Percentiles rank a stretch among this genome's conserved stretches.
phyloP scores from a whole-genome alignment of 2,329 filamentous ascomycete species.

The Fusarium sacchari region DNA sequence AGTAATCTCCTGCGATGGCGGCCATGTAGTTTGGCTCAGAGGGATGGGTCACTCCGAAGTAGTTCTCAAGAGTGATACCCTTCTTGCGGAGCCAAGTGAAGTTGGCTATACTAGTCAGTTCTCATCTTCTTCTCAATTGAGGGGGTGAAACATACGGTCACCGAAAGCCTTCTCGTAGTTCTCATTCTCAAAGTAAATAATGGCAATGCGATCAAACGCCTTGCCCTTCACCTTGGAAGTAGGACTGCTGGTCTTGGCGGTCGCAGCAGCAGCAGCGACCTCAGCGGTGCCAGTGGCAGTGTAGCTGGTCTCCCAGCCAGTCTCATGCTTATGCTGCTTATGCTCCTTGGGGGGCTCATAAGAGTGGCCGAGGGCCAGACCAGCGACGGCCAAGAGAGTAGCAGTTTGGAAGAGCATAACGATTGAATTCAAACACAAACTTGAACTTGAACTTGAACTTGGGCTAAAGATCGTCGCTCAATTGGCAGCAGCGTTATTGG shows the following conservation, averaged over 20 bases:
- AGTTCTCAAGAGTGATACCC: constrained; percentile 47
- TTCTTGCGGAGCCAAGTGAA: constrained; percentile 43
- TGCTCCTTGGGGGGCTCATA: constrained; percentile 2
- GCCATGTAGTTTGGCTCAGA: constrained; percentile 77
- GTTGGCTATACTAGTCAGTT: constrained; percentile 30
- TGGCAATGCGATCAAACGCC: constrained; percentile 76
- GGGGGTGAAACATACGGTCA: constrained; percentile 60
- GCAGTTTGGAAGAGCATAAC: constrained; percentile 36
- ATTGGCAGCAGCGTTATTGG: background rate
- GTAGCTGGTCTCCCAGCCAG: constrained; percentile 53
- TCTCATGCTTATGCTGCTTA: background rate
- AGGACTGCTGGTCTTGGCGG: constrained; percentile 68
- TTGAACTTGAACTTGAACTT: background rate
- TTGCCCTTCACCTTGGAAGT: constrained; percentile 74
- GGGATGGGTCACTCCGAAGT: constrained; percentile 69
- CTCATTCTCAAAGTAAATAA: constrained; percentile 83
- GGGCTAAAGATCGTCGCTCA: background rate
- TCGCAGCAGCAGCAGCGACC: constrained; percentile 67
- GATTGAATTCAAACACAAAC: background rate
- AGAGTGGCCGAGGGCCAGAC: constrained; percentile 38
- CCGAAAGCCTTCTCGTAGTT: constrained; percentile 71
- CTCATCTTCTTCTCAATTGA: accelerated
- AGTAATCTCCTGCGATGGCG: constrained; percentile 69
- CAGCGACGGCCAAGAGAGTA: constrained; percentile 41
- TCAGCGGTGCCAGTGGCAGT: constrained; percentile 62